Evolutionary conservation across 106 monocot species (phyloP).

Genomic region (Vanilla planifolia): DNA sequence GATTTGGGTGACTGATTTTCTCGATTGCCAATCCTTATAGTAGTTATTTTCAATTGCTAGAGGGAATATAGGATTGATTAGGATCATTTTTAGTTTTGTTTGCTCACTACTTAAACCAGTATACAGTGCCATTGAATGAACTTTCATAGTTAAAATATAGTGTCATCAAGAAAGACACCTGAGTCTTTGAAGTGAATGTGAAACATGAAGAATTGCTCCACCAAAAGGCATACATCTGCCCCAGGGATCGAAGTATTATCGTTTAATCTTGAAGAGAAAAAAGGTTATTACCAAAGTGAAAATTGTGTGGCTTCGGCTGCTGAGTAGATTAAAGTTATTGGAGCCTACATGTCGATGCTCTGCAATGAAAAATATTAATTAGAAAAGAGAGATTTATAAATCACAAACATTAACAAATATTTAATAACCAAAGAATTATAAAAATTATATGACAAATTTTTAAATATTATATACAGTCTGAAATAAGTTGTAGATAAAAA

Average conservation of each 20-base stretch:
- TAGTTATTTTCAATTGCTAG: too few relatives aligned
- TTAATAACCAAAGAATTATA: not conserved
- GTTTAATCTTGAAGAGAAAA: constrained; percentile 14
- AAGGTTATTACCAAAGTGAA: constrained; percentile 77
- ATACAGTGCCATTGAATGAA: too few relatives aligned
- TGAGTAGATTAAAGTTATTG: constrained; percentile 92
- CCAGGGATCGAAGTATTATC: not conserved
- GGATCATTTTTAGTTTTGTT: too few relatives aligned
- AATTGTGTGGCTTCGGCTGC: constrained; percentile 94
- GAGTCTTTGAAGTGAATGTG: not conserved
- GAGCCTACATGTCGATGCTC: constrained; percentile 98
- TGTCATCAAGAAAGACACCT: too few relatives aligned
- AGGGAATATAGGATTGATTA: too few relatives aligned
- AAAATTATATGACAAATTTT: not conserved
- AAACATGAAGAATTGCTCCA: not conserved
- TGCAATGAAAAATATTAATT: constrained; percentile 27
- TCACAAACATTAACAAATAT: too few relatives aligned
- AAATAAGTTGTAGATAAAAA: not conserved
- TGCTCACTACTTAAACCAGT: too few relatives aligned
- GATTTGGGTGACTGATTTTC: too few relatives aligned
- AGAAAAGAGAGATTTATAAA: not conserved
- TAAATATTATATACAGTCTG: not conserved
- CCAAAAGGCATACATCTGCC: not conserved
- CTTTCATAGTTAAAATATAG: not conserved
- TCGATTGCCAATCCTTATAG: too few relatives aligned